phyloP scores from a whole-genome alignment of 2,329 filamentous ascomycete genomes.

The Colletotrichum sp. region DNA sequence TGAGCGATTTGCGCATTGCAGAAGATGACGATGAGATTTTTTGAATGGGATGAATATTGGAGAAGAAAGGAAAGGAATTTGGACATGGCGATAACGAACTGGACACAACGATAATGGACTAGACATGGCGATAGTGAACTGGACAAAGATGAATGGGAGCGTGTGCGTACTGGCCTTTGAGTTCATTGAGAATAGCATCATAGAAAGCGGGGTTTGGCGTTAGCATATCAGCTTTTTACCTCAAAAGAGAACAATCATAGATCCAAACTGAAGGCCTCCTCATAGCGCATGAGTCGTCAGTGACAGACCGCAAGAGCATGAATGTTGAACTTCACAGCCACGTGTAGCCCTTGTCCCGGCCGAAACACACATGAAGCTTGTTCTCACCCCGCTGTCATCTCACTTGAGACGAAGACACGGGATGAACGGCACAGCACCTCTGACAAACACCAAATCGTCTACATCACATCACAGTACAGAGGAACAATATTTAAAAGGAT shows the following conservation, averaged over 20 bases:
- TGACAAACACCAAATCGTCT: background rate
- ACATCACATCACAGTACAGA: background rate
- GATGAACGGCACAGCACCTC: background rate
- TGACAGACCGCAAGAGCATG: background rate
- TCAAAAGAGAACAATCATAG: background rate
- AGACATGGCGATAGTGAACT: background rate
- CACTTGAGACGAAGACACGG: conserved; percentile 8
- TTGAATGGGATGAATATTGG: background rate
- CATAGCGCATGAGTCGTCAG: background rate
- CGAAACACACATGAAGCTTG: conserved; percentile 12
- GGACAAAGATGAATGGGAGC: background rate
- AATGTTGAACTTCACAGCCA: background rate
- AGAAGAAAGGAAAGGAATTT: background rate
- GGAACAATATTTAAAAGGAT: background rate
- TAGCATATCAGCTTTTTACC: background rate
- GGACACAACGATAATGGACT: background rate
- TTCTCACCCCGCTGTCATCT: background rate
- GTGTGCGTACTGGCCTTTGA: background rate
- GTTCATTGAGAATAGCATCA: background rate
- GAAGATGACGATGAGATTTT: background rate
- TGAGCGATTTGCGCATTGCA: background rate
- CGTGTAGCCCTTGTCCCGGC: background rate
- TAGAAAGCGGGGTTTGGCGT: background rate
- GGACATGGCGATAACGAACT: background rate
- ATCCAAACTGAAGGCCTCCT: background rate